phyloP scores from a whole-genome alignment of 805 yeast genomes.

The Candida chauliodis region DNA sequence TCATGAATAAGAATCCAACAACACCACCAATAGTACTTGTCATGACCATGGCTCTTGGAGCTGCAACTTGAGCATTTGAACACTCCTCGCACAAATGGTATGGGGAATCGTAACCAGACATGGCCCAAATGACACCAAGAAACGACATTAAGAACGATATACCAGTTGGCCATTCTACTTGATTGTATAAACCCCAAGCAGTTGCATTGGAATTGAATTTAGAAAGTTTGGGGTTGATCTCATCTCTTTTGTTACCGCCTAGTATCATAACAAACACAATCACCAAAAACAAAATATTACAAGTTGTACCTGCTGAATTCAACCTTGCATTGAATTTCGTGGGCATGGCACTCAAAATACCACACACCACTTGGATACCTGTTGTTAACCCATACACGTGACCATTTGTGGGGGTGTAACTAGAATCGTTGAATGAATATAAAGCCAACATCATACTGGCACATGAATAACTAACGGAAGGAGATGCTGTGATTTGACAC shows the following conservation, averaged over 20 bases:
- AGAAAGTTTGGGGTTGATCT: constrained; percentile 21
- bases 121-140: constrained; percentile 64
- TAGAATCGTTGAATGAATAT: constrained; percentile 35
- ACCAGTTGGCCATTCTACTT: constrained; percentile 64
- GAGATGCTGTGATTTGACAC: constrained; percentile 60
- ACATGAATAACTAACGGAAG: constrained; percentile 55
- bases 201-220: constrained; percentile 46
- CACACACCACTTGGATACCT: constrained; percentile 48
- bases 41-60: constrained; percentile 64
- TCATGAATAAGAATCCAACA: constrained; percentile 54
- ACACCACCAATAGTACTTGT: constrained; percentile 54
- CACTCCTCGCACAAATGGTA: constrained; percentile 75
- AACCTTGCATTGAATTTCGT: constrained; percentile 52
- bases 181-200: constrained; percentile 57
- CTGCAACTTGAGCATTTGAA: constrained; percentile 57
- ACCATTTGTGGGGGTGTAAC: constrained; percentile 43
- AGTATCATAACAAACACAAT: constrained; percentile 53
- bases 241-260: constrained; percentile 46
- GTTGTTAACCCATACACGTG: constrained; percentile 50
- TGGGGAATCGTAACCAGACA: constrained; percentile 75
- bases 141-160: constrained; percentile 54
- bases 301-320: constrained; percentile 47
- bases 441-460: constrained; percentile 56
- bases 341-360: constrained; percentile 48
- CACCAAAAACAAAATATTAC: constrained; percentile 47